Base-by-base conservation (phyloP, 768 basidiomycete species). In the Boletus pseudopeckii region DNA sequence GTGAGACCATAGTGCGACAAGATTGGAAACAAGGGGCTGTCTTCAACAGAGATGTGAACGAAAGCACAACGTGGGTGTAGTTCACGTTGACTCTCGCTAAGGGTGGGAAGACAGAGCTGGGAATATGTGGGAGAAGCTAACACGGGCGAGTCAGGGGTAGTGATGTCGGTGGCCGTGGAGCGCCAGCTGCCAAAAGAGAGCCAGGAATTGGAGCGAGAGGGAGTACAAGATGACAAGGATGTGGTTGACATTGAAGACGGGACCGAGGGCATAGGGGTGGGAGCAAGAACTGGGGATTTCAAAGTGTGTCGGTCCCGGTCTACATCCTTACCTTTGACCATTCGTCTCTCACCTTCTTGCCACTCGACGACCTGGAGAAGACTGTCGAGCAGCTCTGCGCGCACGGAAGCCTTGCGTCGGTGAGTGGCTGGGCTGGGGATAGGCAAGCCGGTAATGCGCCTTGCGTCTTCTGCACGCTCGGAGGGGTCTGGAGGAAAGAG, bases 401-500 rank as follows among this genome's bases (percentile, higher is more conserved):
- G 67, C 7, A 61, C 37, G 13, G 64, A 65, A 13, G 52, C 38
- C 48, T 43, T 63, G 59, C 62, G 65, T 13, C 54, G 49, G 18
- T 66, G 61, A 9, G 52, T 40, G 17, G 54, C 10, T 2, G 66
- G 9, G 43, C 7, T 49, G 2, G 57, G 15, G 33, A 70, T 55
- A 28, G 58, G 56, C 45, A 70, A 5, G 22, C 68, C 69, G 4
- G 66, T 55, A 36, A 68, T 57, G 44, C 66, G 65, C 40, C 62
- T 57, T 28, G 72, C 65, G 28, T 72, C 71, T 13, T 68, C 66
- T 34, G 53, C 70, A 48, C 62, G 72, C 61, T 60, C 71, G 47
- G 57, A 64, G 34, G 64, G 52, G 30, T 78, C 74, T 5, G 64
- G 55, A 2, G 78, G 81, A 59, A 86, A 86, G 18, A 86, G 71